phyloP scores from a whole-genome alignment of 139 green algal genomes.

The Chlamydomonas eustigma region DNA sequence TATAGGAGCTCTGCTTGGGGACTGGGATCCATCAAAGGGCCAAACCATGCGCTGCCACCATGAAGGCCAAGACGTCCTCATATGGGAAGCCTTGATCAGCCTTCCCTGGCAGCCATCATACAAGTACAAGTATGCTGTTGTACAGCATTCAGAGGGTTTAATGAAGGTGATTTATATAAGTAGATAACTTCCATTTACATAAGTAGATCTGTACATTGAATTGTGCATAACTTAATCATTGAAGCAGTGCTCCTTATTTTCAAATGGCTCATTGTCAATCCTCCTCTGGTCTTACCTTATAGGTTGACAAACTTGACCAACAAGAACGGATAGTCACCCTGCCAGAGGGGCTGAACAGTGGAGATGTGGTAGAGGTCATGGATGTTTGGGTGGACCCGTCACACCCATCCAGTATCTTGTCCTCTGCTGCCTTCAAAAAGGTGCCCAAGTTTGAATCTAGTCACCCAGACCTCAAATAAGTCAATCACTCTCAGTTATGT shows the following conservation, averaged over 20 bases:
- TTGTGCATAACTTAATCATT: too few species aligned
- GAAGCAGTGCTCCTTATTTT: too few species aligned
- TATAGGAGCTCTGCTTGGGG: conserved; percentile 36
- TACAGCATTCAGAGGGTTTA: conserved; percentile 14
- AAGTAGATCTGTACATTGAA: too few species aligned
- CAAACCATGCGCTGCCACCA: conserved; percentile 52
- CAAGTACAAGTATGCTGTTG: conserved; percentile 57
- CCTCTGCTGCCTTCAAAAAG: conserved; percentile 56
- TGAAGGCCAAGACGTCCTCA: conserved; percentile 19
- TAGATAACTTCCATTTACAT: too few species aligned
- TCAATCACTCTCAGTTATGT: too few species aligned
- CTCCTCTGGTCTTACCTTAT: too few species aligned
- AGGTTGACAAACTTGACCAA: conserved; percentile 45
- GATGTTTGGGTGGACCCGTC: conserved; percentile 49
- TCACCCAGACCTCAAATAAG: too few species aligned
- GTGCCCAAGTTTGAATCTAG: conserved; percentile 27
- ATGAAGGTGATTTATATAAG: neutral
- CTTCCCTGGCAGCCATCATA: conserved; percentile 46
- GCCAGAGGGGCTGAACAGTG: conserved; percentile 40
- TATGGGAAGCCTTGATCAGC: conserved; percentile 57
- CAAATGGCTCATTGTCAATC: too few species aligned
- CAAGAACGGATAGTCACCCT: conserved; percentile 34
- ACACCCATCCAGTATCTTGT: conserved; percentile 54
- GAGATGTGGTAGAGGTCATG: conserved; percentile 36
- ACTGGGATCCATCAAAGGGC: conserved; percentile 28